Evolutionary conservation across 2,329 filamentous ascomycete genomes (phyloP), one percentile per base, ranked within the genome.

Genomic region (Didymella lethalis): DNA sequence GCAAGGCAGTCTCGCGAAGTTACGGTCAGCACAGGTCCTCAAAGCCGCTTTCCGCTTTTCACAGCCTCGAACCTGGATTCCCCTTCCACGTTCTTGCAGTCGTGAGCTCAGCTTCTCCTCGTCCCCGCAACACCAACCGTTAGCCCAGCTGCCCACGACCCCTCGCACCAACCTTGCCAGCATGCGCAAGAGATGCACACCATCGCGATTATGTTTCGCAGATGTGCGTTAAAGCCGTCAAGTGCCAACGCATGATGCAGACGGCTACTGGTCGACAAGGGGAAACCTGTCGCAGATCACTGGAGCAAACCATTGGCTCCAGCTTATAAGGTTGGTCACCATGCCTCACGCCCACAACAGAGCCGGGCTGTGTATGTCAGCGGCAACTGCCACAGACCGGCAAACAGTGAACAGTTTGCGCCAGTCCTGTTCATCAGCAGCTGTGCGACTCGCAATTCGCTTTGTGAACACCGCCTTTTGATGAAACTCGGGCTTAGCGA

Each of bases 261-360:
- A 40, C 48, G 57, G 41, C 61, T 52, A 55, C 59, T 57, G 29
- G 48, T 61, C 55, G 48, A 61, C 41, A 57, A 59, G 61, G 36
- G 57, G 48, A 61, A 60, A 48, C 49, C 48, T 57, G 54, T 57
- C 59, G 63, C 61, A 58, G 56, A 59, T 59, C 56, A 54, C 50
- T 59, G 56, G 50, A 54, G 50, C 47, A 68, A 73, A 72, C 68
- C 57, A 75, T 70, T 75, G 72, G 73, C 65, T 70, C 69, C 65
- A 68, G 69, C 69, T 59, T 61, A 45, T 57, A 31, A 59, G 46
- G 48, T 31, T 64, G 63, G 64, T 52, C 67, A 64, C 25, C 62
- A 31, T 50, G 49, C 51, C 46, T 41, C 50, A 43, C 56, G 45
- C 41, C 53, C 56, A 61, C 54, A 59, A 56, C 49, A 57, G 62